Percentiles rank a stretch among this genome's conserved stretches.
These are phyloP conservation scores for Lachancea quebecensis DNA, from an alignment of 805 yeast genomes.

Conservation along the genomic window DNA sequence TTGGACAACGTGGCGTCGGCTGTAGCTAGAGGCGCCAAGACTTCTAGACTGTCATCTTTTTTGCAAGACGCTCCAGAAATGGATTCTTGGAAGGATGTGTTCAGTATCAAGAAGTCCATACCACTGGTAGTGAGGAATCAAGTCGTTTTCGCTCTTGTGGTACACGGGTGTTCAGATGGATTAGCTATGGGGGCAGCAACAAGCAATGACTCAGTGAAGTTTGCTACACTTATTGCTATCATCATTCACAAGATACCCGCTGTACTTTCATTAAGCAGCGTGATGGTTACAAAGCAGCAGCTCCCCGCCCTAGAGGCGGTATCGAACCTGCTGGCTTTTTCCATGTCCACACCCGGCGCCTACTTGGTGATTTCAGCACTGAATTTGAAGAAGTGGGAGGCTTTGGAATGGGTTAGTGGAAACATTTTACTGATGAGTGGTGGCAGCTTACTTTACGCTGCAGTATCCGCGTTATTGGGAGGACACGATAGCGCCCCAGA, in stretches of 20 bases:
- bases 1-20: slow-evolving; percentile 35
- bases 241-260: slow-evolving; percentile 62
- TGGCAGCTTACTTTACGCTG: slow-evolving; percentile 32
- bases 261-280: slow-evolving; percentile 48
- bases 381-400: slow-evolving; percentile 22
- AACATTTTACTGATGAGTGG: slow-evolving; percentile 30
- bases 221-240: slow-evolving; percentile 48
- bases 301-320: slow-evolving; percentile 33
- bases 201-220: slow-evolving; percentile 31
- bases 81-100: slow-evolving; percentile 15
- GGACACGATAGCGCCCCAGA: slow-evolving; percentile 13
- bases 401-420: slow-evolving; percentile 28
- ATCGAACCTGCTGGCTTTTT: slow-evolving; percentile 40
- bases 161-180: slow-evolving; percentile 61
- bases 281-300: slow-evolving; percentile 39
- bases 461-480: slow-evolving; percentile 28
- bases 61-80: slow-evolving; percentile 1
- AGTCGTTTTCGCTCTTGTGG: slow-evolving; percentile 48
- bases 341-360: slow-evolving; percentile 31
- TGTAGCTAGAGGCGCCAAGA: not conserved
- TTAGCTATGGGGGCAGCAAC: slow-evolving; percentile 53
- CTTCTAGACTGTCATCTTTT: slow-evolving; percentile 1
- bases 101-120: slow-evolving; percentile 19
- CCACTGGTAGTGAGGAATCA: slow-evolving; percentile 37
- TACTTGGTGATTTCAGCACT: slow-evolving; percentile 23